Base-by-base conservation (phyloP, 148 eudicot species). In the Rhododendron kiyosumense region DNA sequence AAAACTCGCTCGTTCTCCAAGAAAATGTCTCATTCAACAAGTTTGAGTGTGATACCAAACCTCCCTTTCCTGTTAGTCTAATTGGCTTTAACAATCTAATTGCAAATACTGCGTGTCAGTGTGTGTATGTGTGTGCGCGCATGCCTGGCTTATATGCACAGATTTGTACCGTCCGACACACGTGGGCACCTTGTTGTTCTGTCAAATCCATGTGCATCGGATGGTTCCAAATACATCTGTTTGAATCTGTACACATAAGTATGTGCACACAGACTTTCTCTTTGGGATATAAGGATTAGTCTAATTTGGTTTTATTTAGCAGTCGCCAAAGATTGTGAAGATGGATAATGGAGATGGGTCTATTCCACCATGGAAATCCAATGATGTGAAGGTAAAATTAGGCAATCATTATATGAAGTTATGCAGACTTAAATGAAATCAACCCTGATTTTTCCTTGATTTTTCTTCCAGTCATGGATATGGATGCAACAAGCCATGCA, bases 401-500 rank as follows among this genome's bases (percentile, higher is more conserved):
- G 71, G 38, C 45, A 22, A 71, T 46, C 2, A 22, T 46, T 32
- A 48, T 28, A 32, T 73, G 24, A 28, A 10, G 30, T 41, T 43
- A 22, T 9, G 24, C 28, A 63, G 15, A 11, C 9, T 14, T 45
- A 49, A 13, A 26, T 34, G 67, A 46, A 84, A 52, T 2, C 15
- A 52, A 52, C 10, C 71, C 38, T 7, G 15, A 30, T 20, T 49
- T 15, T n/a, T 9, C 43, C 41, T 57, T 85, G 34, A 8, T 57
- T 30, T 45, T 61, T 81, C 73, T 43, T 86, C 80, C 87, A 96
- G 99, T 96, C 99, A 79, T 96, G 99, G 98, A 93, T 96, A 92
- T 94, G 96, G 99, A 96, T 95, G 99, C 99, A 96, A 89, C 99
- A 96, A 94, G 99, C 99, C 81, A 93, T 96, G 99, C 99, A 96